A percentile compares a stretch with the other conserved stretches of the same genome.
These are phyloP conservation scores for Claviceps quebecensis DNA, from an alignment of 2,329 filamentous ascomycete genomes.

Conservation along the genomic window DNA sequence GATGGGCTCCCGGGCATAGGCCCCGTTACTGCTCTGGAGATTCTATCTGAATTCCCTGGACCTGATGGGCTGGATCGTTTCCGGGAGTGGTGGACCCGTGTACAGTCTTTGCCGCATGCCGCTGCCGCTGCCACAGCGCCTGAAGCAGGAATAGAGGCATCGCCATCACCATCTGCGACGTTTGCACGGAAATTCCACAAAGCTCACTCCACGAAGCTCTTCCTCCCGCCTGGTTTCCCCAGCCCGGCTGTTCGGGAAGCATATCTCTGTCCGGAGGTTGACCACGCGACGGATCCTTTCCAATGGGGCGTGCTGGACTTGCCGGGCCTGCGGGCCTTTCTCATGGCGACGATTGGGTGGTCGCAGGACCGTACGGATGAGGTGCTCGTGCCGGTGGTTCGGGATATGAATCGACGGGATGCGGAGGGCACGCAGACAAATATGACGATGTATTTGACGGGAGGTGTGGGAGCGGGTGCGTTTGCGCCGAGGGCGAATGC, in stretches of 20 bases:
- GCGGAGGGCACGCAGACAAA: constrained; percentile 89
- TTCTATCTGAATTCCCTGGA: constrained; percentile 74
- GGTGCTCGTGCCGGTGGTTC: constrained; percentile 85
- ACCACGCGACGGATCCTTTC: constrained; percentile 62
- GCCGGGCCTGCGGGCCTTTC: constrained; percentile 65
- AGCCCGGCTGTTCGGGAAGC: constrained; percentile 65
- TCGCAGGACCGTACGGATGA: constrained; percentile 84
- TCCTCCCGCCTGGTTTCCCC: constrained; percentile 70
- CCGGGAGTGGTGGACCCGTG: constrained; percentile 71
- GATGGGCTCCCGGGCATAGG: constrained; percentile 83
- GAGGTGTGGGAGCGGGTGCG: constrained; percentile 53
- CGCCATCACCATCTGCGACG: constrained; percentile 46
- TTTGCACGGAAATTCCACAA: constrained; percentile 62
- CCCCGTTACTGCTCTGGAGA: constrained; percentile 87
- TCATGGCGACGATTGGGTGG: constrained; percentile 93
- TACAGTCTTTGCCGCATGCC: constrained; percentile 54
- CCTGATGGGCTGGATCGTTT: constrained; percentile 54
- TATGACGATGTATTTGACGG: constrained; percentile 84
- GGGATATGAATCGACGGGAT: constrained; percentile 83
- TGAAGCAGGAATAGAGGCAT: constrained; percentile 10
- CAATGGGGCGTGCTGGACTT: constrained; percentile 95
- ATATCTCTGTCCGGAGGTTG: constrained; percentile 77
- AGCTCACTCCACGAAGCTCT: constrained; percentile 67
- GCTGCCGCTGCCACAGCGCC: neutral
- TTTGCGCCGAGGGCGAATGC: constrained; percentile 46